Conservation (phyloP, 352 stramenopile genomes). For the Saprolegnia diclina region DNA sequence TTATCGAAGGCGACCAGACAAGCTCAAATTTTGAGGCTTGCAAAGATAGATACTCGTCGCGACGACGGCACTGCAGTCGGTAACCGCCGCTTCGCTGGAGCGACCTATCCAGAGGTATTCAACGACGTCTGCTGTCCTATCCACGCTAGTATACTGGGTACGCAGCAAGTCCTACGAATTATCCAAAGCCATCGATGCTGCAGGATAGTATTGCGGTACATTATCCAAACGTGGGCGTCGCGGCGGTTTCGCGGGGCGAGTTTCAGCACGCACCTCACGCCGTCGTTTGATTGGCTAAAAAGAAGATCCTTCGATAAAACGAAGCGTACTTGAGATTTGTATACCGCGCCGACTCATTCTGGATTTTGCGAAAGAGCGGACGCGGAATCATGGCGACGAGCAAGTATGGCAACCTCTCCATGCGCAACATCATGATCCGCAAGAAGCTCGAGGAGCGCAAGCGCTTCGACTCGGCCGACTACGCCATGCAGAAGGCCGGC, state of each 20-base stretch:
- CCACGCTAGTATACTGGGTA: no score
- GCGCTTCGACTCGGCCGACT: conserved; percentile 78
- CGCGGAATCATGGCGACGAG: not conserved
- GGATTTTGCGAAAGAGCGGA: not conserved
- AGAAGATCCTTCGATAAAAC: conserved; percentile 15
- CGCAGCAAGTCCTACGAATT: no score
- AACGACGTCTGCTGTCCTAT: no score
- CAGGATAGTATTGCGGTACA: no score
- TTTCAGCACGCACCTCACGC: not conserved
- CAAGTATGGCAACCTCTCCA: conserved; percentile 47
- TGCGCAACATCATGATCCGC: conserved; percentile 70
- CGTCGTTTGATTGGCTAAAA: conserved; percentile 4
- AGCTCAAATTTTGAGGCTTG: not conserved
- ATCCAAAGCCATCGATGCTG: no score
- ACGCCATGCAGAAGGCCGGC: conserved; percentile 54
- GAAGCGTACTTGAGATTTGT: not conserved
- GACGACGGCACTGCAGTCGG: no score
- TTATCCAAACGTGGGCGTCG: no score
- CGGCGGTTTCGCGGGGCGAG: not conserved
- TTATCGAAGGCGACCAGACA: not conserved
- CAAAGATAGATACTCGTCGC: no score
- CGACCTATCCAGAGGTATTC: no score
- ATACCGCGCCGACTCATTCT: not conserved
- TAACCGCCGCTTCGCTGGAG: no score
- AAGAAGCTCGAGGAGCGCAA: conserved; percentile 69